Evolutionary conservation across 208 protist genomes (phyloP), one percentile per base, ranked within the genome.

Genomic region (Leishmania guyanensis): DNA sequence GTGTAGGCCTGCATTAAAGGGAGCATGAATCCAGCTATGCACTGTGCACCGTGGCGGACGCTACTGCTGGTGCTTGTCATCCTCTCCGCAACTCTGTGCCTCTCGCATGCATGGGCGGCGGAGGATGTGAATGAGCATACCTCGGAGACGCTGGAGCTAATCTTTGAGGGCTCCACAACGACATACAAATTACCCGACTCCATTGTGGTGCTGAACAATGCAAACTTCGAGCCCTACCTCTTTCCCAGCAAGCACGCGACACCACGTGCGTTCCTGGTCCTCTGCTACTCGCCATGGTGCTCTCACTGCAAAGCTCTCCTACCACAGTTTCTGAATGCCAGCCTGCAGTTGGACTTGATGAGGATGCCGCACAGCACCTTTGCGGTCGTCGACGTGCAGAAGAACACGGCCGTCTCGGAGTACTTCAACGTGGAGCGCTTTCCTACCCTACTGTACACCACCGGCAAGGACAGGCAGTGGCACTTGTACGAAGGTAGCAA

Each of bases 261-360:
- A 0, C 53, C 81, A 3, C 84, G 76, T 36, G 79, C 94, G 66
- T 98, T 93, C 86, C 79, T 98, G 39, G 85, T 96, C 48, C 90
- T 98, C 39, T 89, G 94, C 75, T 96, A 93, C 86, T 88, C 94
- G 8, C 93, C 94, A 60, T 96, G 93, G 91, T 98, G 94, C 83
- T 81, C 72, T 26, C 93, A 96, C 78, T 98, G 94, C 87, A 95
- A 95, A 74, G 75, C 56, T 46, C 66, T 94, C 20, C 69, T 96
- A 64, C 94, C 94, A 3, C 79, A 87, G 69, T 95, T 96, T 81
- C 74, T 90, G n/a, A 92, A 98, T 78, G 88, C 88, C 43, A 94
- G 90, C 78, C 36, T 82, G 39, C 56, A 84, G 46, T 82, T 93
- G 26, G 78, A 84, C 22, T 51, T 73, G n/a, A 77, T 87, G 54